Evolutionary conservation across 805 yeast genomes (phyloP).

Genomic region (Kluyveromyces nonfermentans): DNA sequence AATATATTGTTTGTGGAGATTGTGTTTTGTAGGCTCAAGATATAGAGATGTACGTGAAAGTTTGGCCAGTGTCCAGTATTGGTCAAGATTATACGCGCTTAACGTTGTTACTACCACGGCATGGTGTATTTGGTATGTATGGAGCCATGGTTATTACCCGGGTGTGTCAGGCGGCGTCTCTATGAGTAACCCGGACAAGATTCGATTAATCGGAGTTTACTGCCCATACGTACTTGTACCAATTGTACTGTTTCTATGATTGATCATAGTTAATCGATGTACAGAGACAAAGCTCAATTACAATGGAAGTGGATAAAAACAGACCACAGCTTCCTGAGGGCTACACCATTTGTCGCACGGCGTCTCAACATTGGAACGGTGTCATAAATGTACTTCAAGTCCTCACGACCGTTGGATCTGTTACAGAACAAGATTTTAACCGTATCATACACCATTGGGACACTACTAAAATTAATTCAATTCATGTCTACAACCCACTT

Average conservation of each 20-base stretch:
- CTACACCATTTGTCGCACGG: constrained; percentile 53
- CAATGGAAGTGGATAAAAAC: background rate
- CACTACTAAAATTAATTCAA: constrained; percentile 12
- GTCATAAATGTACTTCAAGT: constrained; percentile 53
- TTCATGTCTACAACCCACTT: constrained; percentile 51
- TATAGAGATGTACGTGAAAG: constrained; percentile 4
- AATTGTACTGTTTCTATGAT: background rate
- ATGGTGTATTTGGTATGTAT: constrained; percentile 53
- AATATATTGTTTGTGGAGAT: constrained; percentile 26
- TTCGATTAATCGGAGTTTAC: constrained; percentile 19
- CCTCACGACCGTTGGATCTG: constrained; percentile 76
- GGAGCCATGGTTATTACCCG: constrained; percentile 21
- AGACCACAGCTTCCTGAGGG: constrained; percentile 43
- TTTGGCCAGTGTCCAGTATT: constrained; percentile 10
- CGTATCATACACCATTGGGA: constrained; percentile 53
- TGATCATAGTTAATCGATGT: background rate
- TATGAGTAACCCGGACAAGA: constrained; percentile 11
- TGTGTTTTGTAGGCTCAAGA: constrained; percentile 6
- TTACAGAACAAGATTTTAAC: constrained; percentile 42
- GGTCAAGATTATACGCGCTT: constrained; percentile 59
- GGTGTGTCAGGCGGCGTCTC: constrained; percentile 6
- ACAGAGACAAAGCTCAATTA: background rate
- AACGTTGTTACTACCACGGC: constrained; percentile 77
- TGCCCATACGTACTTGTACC: constrained; percentile 27
- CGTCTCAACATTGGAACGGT: constrained; percentile 46